Base-by-base conservation (phyloP, 805 yeast species). In the Starmerella bombi region DNA sequence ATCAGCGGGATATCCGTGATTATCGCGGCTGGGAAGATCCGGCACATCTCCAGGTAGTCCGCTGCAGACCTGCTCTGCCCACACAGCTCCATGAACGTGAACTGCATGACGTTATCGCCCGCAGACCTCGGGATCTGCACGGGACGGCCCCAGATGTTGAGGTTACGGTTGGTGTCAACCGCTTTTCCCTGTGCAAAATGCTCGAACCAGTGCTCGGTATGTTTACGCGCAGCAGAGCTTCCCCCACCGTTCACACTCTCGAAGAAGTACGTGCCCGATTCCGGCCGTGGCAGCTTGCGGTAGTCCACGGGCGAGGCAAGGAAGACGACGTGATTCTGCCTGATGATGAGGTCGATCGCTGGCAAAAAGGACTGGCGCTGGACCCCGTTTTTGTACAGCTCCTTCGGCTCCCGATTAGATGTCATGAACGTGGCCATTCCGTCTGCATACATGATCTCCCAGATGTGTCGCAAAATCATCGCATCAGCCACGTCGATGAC, bases 401-500 rank as follows among this genome's bases (percentile, higher is more conserved):
- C 95, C 59, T 81, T 91, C 0, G 98, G 98, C 1, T 86, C 86
- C 52, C 98, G 74, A 60, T 91, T 91, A 6, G 95, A 84, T 1
- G 98, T 91, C 21, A 94, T 86, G 65, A 91, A 86, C 8, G 91
- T 62, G 1, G 86, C 76, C 18, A 86, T 77, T 1, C 97, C 97
- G 54, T 80, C 79, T 38, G 77, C 72, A 28, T 58, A 50, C 32
- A 60, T 39, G 0, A 77, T 73, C 34, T 79, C 71, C 42, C 86
- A 61, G n/a, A 82, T 66, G 37, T 95, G 67, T 48, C 98, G 72
- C 32, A 91, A 66, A 25, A 91, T 67, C 97, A 91, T 91, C 2
- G 98, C 98, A 60, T 91, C 98, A 0, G 97, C 98, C 23, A 91
- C 96, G 59, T 91, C 98, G 1, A 94, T 84, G 32, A 91, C 98